Evolutionary conservation across 2,329 filamentous ascomycete genomes (phyloP), one percentile per base, ranked within the genome.

Genomic region (Penicillium sp.): DNA sequence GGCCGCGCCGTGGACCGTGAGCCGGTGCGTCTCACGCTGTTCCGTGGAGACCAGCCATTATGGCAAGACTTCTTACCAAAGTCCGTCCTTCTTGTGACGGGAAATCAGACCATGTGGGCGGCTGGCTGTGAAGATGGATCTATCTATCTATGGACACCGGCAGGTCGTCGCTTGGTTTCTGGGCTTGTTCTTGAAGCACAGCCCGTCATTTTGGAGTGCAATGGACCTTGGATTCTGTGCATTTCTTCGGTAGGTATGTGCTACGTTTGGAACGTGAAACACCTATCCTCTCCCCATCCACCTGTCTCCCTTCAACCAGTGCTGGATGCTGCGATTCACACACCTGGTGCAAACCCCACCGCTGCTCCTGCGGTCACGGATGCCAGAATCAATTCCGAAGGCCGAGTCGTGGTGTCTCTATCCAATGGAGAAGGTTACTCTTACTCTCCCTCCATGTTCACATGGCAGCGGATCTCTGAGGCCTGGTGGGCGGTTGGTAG

Each of bases 401-500:
- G 94, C 1, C 83, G 91, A 42, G 83, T 97, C 18, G 81, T 97
- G 22, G 84, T 97, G n/a, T 94, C 91, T 0, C 81, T 99, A 55
- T 94, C 88, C 22, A 97, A 97, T 64, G 94, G 94, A 18, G 93
- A 99, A 65, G 94, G 94, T 1, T 99, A 92, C 74, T 87, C 87
- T 49, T 99, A 99, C 74, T 90, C 90, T 1, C 84, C 88, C 0
- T 81, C 83, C 16, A 89, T 99, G 88, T 93, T 86, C 72, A 84
- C 87, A 7, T 99, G 94, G 94, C 93, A 97, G 73, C 86, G 92
- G 9, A 80, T 99, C n/a, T 96, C 92, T 2, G 95, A 99, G 70
- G 84, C 90, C 2, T 99, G 94, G 94, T 99, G 94, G 92, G 93
- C 93, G 0, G 92, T 97, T 0, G 92, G 92, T 16, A 96, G 90